These are phyloP conservation scores for Isochrysis galbana DNA, from an alignment of 78 protist species.

Conservation along the genomic window DNA sequence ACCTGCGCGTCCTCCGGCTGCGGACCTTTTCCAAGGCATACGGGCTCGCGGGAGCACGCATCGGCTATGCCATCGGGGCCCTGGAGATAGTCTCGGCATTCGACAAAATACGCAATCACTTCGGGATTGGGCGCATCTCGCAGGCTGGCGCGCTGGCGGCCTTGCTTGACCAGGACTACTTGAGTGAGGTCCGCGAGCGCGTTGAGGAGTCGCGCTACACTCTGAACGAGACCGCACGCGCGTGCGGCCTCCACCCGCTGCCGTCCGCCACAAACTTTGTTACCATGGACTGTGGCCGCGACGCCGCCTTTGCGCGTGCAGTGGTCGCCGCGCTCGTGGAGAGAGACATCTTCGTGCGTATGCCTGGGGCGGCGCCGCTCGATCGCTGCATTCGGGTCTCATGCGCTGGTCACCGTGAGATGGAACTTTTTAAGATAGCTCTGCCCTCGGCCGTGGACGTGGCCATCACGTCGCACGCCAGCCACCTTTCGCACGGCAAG, in stretches of 20 bases:
- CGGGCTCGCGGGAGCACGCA: neutral
- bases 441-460: neutral
- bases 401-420: neutral
- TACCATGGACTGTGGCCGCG: conserved; percentile 9
- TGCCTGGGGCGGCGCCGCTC: conserved; percentile 2
- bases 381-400: conserved; percentile 1
- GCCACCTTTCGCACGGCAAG: no score
- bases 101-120: conserved; percentile 15
- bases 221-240: neutral
- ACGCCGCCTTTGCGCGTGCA: neutral
- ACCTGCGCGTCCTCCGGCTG: neutral
- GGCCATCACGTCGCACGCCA: no score
- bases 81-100: neutral
- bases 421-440: neutral
- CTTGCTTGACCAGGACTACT: neutral
- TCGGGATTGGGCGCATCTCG: neutral
- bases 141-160: conserved; percentile 11
- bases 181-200: neutral
- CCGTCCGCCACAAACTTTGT: neutral
- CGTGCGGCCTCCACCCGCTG: neutral
- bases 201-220: neutral
- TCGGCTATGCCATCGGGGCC: conserved; percentile 18
- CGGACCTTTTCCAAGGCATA: conserved; percentile 23
- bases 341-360: neutral
- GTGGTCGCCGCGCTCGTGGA: neutral